phyloP scores from a whole-genome alignment of 1,284 basidiomycete species.

The Pseudozyma tsukubaensis region DNA sequence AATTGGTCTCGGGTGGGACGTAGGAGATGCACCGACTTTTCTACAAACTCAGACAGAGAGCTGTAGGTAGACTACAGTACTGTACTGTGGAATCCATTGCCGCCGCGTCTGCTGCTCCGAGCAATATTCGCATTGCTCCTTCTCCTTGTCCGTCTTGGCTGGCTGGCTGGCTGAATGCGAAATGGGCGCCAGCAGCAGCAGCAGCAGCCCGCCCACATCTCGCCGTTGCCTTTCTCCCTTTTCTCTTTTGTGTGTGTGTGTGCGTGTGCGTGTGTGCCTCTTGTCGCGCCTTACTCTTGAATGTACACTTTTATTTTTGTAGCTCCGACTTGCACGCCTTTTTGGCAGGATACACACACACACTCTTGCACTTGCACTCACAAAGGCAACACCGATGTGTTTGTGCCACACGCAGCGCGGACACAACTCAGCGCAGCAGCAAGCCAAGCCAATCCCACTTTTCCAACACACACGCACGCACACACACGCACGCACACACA shows the following conservation, averaged over 20 bases:
- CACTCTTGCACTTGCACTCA: neutral
- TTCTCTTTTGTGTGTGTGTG: too few relatives aligned
- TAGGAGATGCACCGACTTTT: too few relatives aligned
- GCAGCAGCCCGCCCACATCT: too few relatives aligned
- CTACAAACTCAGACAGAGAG: too few relatives aligned
- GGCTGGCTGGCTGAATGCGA: too few relatives aligned
- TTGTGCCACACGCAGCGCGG: neutral
- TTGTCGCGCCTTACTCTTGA: neutral
- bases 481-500: slow-evolving; percentile 17
- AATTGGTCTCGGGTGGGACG: too few relatives aligned
- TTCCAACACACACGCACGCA: slow-evolving; percentile 10
- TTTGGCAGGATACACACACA: slow-evolving; percentile 1
- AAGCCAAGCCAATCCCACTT: neutral
- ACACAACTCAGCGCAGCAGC: neutral
- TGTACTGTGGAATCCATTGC: too few relatives aligned
- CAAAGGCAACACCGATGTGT: neutral
- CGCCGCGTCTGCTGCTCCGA: too few relatives aligned
- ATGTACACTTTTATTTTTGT: slow-evolving; percentile 9
- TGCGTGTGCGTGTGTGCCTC: neutral
- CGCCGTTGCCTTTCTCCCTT: neutral
- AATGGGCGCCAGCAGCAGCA: too few relatives aligned
- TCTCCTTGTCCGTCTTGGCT: too few relatives aligned
- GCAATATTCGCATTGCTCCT: too few relatives aligned
- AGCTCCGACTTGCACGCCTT: slow-evolving; percentile 19
- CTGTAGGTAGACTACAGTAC: too few relatives aligned